Conservation (phyloP, 108 stramenopile genomes). For the Nitzschia inconspicua region DNA sequence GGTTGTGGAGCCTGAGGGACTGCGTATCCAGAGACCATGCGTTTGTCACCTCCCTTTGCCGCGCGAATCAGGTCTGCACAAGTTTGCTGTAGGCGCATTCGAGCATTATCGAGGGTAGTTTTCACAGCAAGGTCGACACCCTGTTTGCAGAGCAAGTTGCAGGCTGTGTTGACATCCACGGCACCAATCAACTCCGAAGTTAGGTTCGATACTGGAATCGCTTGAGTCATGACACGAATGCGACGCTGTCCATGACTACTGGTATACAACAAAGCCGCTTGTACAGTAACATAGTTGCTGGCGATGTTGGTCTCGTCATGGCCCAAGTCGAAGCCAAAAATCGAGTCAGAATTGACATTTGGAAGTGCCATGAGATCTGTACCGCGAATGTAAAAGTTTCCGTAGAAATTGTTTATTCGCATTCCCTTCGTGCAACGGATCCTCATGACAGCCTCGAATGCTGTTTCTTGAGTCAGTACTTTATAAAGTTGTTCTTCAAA, state of each 20-base stretch:
- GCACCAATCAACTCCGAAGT: conserved; percentile 74
- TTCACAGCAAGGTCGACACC: conserved; percentile 87
- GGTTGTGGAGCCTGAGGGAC: conserved; percentile 42
- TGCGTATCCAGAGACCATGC: conserved; percentile 69
- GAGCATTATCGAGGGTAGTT: conserved; percentile 88
- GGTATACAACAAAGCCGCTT: conserved; percentile 97
- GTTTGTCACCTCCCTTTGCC: conserved; percentile 65
- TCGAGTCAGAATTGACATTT: conserved; percentile 90
- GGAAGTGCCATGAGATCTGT: conserved; percentile 96
- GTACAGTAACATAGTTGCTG: conserved; percentile 82
- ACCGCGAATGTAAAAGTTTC: conserved; percentile 96
- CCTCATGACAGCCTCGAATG: conserved; percentile 97
- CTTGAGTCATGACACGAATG: conserved; percentile 97
- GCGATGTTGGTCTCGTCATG: conserved; percentile 90
- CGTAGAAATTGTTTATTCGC: conserved; percentile 93
- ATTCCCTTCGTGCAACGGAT: conserved; percentile 95
- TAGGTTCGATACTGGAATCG: conserved; percentile 75
- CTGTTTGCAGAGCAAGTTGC: conserved; percentile 87
- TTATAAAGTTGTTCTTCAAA: conserved; percentile 82
- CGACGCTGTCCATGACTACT: conserved; percentile 92
- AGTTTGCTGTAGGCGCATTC: conserved; percentile 79
- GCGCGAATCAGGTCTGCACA: conserved; percentile 77
- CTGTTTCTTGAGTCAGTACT: conserved; percentile 80
- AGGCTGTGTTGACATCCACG: conserved; percentile 79
- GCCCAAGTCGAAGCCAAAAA: conserved; percentile 90